Percentiles rank a stretch among this genome's conserved stretches.
Conservation (phyloP, 805 yeast genomes). For the Candida manassasensis region DNA sequence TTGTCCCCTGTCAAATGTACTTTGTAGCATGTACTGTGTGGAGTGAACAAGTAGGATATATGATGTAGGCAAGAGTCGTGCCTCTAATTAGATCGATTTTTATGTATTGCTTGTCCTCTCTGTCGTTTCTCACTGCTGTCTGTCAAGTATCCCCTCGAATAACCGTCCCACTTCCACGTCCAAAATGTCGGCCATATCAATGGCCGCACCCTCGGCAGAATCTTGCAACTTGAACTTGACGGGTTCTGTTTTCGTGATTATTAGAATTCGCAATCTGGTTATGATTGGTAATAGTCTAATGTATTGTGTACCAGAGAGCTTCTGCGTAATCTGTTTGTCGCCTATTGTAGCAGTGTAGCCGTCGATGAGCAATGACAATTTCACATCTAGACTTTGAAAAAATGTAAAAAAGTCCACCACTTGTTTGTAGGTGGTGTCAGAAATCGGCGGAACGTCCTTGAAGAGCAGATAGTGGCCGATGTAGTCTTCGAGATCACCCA, state of each 20-base stretch:
- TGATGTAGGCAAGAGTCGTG: too few relatives aligned
- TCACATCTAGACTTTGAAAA: slow-evolving; percentile 27
- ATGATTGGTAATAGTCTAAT: slow-evolving; percentile 30
- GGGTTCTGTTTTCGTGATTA: slow-evolving; percentile 23
- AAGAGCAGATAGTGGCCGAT: slow-evolving; percentile 21
- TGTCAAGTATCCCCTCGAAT: slow-evolving; percentile 37
- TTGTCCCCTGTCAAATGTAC: too few relatives aligned
- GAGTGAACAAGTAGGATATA: too few relatives aligned
- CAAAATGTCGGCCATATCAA: slow-evolving; percentile 14
- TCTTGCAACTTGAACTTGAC: slow-evolving; percentile 9
- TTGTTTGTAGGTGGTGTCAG: slow-evolving; percentile 10
- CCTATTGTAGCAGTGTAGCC: slow-evolving; percentile 18
- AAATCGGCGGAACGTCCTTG: slow-evolving; percentile 8
- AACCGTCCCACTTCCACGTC: slow-evolving; percentile 35
- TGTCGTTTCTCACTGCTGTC: slow-evolving; percentile 9
- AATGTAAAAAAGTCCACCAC: slow-evolving; percentile 19
- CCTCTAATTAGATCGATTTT: too few relatives aligned
- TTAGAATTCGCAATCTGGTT: slow-evolving; percentile 26
- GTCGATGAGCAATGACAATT: slow-evolving; percentile 28
- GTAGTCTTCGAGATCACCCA: slow-evolving; percentile 39
- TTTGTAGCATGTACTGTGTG: too few relatives aligned
- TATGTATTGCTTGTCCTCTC: too few relatives aligned
- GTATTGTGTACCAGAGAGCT: slow-evolving; percentile 26
- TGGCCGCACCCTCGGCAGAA: slow-evolving; percentile 5
- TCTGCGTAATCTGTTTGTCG: slow-evolving; percentile 2